phyloP scores from a whole-genome alignment of 192 early-diverging fungal genomes.

The Backusella mclennaniae region DNA sequence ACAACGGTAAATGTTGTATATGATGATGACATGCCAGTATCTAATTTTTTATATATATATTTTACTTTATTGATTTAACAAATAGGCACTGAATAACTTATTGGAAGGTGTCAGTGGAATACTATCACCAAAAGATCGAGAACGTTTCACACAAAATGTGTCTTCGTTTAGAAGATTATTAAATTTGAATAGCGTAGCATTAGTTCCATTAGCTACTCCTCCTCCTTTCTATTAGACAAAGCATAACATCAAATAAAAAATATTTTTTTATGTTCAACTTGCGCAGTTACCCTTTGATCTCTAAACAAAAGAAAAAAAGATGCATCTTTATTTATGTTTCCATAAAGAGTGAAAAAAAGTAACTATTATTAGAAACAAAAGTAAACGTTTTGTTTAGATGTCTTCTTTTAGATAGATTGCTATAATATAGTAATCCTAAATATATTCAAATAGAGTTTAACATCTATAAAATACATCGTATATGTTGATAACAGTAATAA shows the following conservation, averaged over 20 bases:
- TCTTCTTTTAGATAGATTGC: not conserved
- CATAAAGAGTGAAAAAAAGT: not conserved
- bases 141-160: slow-evolving; percentile 69
- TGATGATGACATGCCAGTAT: not conserved
- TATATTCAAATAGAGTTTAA: not conserved
- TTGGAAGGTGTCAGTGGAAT: slow-evolving; percentile 64
- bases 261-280: not conserved
- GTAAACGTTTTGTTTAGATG: not conserved
- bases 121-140: slow-evolving; percentile 52
- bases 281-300: not conserved
- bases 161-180: slow-evolving; percentile 49
- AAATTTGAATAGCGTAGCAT: slow-evolving; percentile 25
- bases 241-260: not conserved
- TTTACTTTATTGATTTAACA: not conserved
- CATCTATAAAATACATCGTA: not conserved
- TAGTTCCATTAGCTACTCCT: slow-evolving; percentile 30
- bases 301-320: not conserved
- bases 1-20: slow-evolving; percentile 24
- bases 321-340: not conserved
- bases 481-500: not conserved
- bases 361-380: not conserved
- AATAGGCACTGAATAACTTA: slow-evolving; percentile 46
- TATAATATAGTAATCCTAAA: not conserved
- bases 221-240: slow-evolving; percentile 12
- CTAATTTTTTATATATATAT: not conserved